Evolutionary conservation across 2,329 filamentous ascomycete genomes (phyloP).

Genomic region (Zymoseptoria tritici): DNA sequence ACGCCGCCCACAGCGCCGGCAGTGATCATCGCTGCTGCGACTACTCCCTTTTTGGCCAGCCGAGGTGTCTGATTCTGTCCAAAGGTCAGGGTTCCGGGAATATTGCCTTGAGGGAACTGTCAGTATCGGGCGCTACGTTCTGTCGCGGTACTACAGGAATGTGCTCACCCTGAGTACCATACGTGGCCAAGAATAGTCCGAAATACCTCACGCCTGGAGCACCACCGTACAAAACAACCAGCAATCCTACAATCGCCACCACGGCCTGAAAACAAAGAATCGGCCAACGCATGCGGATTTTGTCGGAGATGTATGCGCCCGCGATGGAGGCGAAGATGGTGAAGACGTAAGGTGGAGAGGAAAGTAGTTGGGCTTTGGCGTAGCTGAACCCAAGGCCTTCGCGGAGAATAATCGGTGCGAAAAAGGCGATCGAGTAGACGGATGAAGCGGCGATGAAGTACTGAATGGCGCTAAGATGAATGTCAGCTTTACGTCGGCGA

Average conservation of each 20-base stretch:
- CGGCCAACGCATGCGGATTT: conserved; percentile 57
- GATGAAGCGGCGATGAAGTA: conserved; percentile 34
- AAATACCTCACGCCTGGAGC: conserved; percentile 58
- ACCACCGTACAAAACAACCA: conserved; percentile 62
- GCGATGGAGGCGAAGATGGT: conserved; percentile 56
- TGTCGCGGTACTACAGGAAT: not conserved
- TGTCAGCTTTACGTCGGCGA: not conserved
- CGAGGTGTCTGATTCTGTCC: conserved; percentile 28
- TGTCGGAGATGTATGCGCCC: conserved; percentile 59
- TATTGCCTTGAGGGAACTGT: conserved; percentile 45
- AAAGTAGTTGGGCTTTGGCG: conserved; percentile 59
- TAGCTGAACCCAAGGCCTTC: conserved; percentile 57
- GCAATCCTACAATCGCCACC: conserved; percentile 57
- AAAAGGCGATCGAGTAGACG: conserved; percentile 69
- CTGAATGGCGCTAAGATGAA: conserved; percentile 18
- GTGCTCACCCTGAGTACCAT: conserved; percentile 52
- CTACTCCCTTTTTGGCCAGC: conserved; percentile 26
- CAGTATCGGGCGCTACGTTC: not conserved
- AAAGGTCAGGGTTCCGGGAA: conserved; percentile 65
- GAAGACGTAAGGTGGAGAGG: conserved; percentile 62
- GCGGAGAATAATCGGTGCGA: conserved; percentile 66
- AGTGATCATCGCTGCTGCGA: conserved; percentile 22
- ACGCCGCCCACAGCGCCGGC: conserved; percentile 34
- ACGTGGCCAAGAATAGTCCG: conserved; percentile 65
- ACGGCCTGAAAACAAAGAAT: conserved; percentile 59